phyloP scores from a whole-genome alignment of 306 rosid genomes.

The Gynostemma pentaphyllum region DNA sequence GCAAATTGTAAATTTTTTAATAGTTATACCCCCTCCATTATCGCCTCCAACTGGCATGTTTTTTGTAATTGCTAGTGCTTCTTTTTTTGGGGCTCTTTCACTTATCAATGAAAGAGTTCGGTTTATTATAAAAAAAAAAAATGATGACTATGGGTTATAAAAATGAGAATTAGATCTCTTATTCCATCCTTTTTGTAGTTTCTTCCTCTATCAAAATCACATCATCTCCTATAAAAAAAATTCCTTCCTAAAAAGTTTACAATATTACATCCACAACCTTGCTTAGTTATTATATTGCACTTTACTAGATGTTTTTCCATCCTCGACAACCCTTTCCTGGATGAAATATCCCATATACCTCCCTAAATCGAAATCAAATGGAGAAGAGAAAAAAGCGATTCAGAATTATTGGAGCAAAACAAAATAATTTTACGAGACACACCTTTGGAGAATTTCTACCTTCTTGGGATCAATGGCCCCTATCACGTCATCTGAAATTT shows the following conservation, averaged over 20 bases:
- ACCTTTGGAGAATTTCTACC: constrained; percentile 89
- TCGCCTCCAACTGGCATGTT: no score
- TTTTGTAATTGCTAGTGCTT: no score
- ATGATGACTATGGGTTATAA: background rate
- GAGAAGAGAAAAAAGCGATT: background rate
- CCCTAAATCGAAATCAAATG: background rate
- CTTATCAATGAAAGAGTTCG: no score
- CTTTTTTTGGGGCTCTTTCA: no score
- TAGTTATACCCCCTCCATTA: no score
- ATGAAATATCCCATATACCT: background rate
- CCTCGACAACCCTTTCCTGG: no score
- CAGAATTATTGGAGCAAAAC: background rate
- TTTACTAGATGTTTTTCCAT: background rate
- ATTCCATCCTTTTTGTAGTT: background rate
- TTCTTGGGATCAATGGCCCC: constrained; percentile 80
- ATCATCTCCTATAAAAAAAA: background rate
- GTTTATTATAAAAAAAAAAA: no score
- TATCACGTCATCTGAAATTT: constrained; percentile 65
- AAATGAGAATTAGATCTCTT: background rate
- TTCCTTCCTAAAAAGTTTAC: background rate
- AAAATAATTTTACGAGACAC: constrained; percentile 10
- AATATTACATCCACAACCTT: background rate
- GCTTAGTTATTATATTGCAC: background rate
- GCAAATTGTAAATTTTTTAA: no score
- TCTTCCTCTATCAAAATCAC: background rate